Conservation (phyloP, 345 rosid species). For the Lepidium sativum region DNA sequence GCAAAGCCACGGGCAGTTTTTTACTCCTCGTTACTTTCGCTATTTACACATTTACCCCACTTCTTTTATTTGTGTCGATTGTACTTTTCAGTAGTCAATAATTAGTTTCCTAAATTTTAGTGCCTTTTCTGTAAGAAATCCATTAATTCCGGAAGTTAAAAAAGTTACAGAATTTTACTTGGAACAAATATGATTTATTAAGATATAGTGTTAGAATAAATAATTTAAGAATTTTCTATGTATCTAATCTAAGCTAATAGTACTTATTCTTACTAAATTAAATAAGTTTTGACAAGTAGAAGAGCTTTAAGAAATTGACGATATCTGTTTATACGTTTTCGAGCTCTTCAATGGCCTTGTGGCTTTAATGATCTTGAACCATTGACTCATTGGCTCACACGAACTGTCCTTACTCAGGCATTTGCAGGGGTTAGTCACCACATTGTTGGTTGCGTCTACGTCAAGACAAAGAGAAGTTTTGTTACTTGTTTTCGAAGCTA, state of each 20-base stretch:
- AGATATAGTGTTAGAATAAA: background rate
- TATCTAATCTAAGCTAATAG: background rate
- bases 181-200: background rate
- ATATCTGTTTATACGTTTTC: background rate
- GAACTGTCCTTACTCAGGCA: slow-evolving; percentile 42
- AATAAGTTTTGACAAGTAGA: background rate
- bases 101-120: background rate
- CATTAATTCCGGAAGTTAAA: background rate
- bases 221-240: background rate
- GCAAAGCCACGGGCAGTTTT: slow-evolving; percentile 8
- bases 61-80: background rate
- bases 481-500: slow-evolving; percentile 36
- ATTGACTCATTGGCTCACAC: slow-evolving; percentile 65
- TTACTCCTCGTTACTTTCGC: background rate
- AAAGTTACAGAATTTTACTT: background rate
- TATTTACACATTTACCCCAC: background rate
- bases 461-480: slow-evolving; percentile 65
- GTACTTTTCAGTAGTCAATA: background rate
- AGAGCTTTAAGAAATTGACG: slow-evolving; percentile 9
- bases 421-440: slow-evolving; percentile 42
- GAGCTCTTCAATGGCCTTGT: slow-evolving; percentile 33
- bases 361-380: slow-evolving; percentile 66
- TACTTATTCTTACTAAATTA: background rate
- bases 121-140: too few species aligned
- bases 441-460: slow-evolving; percentile 38